Percentiles rank a stretch among this genome's conserved stretches.
phyloP scores from a whole-genome alignment of 768 basidiomycete species.

The Boletus sensibilis region DNA sequence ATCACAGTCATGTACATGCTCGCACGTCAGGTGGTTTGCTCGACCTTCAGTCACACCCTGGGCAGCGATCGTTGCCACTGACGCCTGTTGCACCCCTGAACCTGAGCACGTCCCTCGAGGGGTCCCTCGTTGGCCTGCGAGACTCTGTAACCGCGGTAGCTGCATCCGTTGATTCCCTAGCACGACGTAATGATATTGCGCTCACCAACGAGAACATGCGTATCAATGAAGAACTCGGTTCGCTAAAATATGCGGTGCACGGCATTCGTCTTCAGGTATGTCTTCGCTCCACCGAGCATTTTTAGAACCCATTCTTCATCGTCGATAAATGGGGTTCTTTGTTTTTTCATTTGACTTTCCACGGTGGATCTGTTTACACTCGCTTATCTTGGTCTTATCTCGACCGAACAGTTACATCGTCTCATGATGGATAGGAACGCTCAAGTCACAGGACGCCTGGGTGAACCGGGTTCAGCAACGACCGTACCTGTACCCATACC shows the following conservation, averaged over 20 bases:
- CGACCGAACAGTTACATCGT: conserved; percentile 49
- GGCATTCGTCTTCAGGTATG: conserved; percentile 78
- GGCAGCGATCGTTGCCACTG: conserved; percentile 30
- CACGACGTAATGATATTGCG: conserved; percentile 62
- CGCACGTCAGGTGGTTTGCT: conserved; percentile 17
- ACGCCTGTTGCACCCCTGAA: conserved; percentile 58
- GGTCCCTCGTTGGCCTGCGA: conserved; percentile 55
- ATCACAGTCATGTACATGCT: conserved; percentile 13
- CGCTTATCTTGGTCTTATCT: conserved; percentile 17
- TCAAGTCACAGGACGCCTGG: conserved; percentile 47
- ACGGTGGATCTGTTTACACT: conserved; percentile 4
- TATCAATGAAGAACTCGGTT: conserved; percentile 70
- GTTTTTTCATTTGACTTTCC: conserved; percentile 9
- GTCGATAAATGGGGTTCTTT: background rate
- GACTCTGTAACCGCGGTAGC: conserved; percentile 60
- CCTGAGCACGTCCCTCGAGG: conserved; percentile 59
- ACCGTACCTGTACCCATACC: conserved; percentile 23
- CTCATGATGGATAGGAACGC: conserved; percentile 78
- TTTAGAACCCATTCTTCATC: background rate
- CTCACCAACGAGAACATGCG: conserved; percentile 69
- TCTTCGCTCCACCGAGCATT: conserved; percentile 8
- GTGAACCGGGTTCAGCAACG: conserved; percentile 20
- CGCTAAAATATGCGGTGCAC: conserved; percentile 65
- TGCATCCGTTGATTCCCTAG: conserved; percentile 59
- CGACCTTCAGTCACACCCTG: conserved; percentile 23